phyloP scores from a whole-genome alignment of 2,329 filamentous ascomycete species.

The Arachnomyces sp. region DNA sequence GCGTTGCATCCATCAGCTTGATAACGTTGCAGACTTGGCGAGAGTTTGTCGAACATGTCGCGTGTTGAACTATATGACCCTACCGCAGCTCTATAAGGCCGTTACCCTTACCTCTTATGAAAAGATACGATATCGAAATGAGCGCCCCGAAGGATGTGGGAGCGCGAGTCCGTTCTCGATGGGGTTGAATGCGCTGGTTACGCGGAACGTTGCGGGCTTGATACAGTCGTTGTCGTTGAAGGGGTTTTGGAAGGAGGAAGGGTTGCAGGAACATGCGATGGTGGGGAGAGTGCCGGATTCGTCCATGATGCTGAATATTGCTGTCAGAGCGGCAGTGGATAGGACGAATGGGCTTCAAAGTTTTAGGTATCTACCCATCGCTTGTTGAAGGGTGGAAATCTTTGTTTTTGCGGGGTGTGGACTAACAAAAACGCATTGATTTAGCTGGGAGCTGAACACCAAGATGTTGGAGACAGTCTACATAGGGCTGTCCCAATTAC shows the following conservation, averaged over 20 bases:
- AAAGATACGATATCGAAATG: constrained; percentile 51
- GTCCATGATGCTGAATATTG: constrained; percentile 56
- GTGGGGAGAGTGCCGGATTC: constrained; percentile 55
- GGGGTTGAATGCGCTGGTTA: constrained; percentile 56
- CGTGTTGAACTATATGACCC: constrained; percentile 57
- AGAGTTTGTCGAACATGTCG: constrained; percentile 53
- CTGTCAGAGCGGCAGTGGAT: constrained; percentile 52
- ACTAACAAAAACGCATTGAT: constrained; percentile 2
- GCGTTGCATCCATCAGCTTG: constrained; percentile 37
- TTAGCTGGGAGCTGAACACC: constrained; percentile 53
- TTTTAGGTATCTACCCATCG: constrained; percentile 48
- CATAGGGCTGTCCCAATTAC: constrained; percentile 45
- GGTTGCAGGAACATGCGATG: constrained; percentile 51
- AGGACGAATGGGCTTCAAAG: constrained; percentile 49
- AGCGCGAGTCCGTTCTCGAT: constrained; percentile 56
- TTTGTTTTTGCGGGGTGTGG: background rate
- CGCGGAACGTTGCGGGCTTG: constrained; percentile 45
- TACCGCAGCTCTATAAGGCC: constrained; percentile 53
- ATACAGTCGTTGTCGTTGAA: constrained; percentile 46
- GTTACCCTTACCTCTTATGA: constrained; percentile 52
- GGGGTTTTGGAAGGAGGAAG: constrained; percentile 52
- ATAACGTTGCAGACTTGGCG: constrained; percentile 52
- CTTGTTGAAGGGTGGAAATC: constrained; percentile 1
- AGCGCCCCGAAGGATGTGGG: constrained; percentile 54
- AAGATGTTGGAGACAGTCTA: constrained; percentile 55